Evolutionary conservation across 2,329 filamentous ascomycete genomes (phyloP), one percentile per base, ranked within the genome.

Genomic region (Elsinoe fawcettii): DNA sequence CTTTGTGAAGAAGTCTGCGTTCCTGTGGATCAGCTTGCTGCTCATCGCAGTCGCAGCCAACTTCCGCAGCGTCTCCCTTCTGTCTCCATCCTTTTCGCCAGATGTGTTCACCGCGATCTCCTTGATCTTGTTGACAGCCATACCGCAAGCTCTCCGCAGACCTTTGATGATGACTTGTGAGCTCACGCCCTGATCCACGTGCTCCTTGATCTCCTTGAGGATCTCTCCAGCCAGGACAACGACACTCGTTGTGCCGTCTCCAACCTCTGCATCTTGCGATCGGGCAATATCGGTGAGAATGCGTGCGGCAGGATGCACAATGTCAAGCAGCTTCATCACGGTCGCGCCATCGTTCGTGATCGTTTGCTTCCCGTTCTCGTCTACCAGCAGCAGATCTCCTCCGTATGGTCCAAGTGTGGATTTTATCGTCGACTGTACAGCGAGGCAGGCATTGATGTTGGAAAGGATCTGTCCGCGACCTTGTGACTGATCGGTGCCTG

Each of bases 241-340:
- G 20, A 99, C 93, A 2, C 91, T 96, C 22, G 93, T 99, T 58
- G 93, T 99, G 67, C 93, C 93, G 71, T 99, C 93, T 67, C 93
- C 93, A 59, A 99, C 93, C 79, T 99, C 93, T 65, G 93, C 93
- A 73, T 99, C 93, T 86, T 99, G 93, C 70, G 92, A 97, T 75
- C 93, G 86, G 63, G 93, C 92, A 70, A 99, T 99, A 72, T 99
- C 93, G 73, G 93, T 95, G 69, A 99, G 87, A 72, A 99, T 93
- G 73, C 91, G 86, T 66, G 93, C 93, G 65, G 93, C 93, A 65
- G 93, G 93, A 78, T 99, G 93, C 61, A 99, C 89, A 68, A 99
- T 97, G 72, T 99, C 93, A 71, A 99, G 87, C 57, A 99, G 87
- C 89, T 96, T 97, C 93, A 99, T 99, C 61, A 97, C 93, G 53